Percentiles rank a stretch among this genome's conserved stretches.
These are phyloP conservation scores for Chaetomium cochliodes DNA, from an alignment of 495 filamentous ascomycete genomes.

Conservation along the genomic window DNA sequence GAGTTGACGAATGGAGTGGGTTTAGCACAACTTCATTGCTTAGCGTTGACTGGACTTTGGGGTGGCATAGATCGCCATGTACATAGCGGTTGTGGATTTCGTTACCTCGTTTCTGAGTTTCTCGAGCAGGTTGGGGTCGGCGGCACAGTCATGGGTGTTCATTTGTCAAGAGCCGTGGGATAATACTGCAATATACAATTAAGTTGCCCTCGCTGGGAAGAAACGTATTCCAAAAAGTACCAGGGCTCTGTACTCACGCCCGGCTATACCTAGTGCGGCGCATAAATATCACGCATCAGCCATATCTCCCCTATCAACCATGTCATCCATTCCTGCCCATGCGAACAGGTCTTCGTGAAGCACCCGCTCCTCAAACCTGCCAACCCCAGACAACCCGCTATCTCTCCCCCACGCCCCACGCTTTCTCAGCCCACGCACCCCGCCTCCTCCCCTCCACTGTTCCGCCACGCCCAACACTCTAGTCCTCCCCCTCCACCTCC, in stretches of 20 bases:
- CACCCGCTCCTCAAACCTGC: neutral
- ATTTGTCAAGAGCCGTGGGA: neutral
- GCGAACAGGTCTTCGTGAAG: constrained; percentile 8
- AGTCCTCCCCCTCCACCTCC: constrained; percentile 40
- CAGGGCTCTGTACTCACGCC: neutral
- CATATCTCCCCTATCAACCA: too few relatives aligned
- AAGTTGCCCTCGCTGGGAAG: neutral
- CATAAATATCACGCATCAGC: constrained; percentile 27
- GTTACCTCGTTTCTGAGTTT: neutral
- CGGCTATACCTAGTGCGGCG: constrained; percentile 30
- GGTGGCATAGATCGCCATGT: neutral
- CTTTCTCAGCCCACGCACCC: neutral
- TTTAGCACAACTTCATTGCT: neutral
- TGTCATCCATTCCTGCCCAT: constrained; percentile 30
- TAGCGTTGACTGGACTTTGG: neutral
- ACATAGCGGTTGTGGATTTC: neutral
- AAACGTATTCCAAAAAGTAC: neutral
- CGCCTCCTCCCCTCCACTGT: too few relatives aligned
- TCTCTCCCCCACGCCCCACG: neutral
- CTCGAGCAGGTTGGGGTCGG: constrained; percentile 3
- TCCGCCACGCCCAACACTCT: neutral
- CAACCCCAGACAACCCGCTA: neutral
- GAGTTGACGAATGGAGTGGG: neutral
- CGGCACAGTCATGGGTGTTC: constrained; percentile 7
- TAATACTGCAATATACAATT: constrained; percentile 7